A percentile compares a stretch with the other conserved stretches of the same genome.
phyloP scores from a whole-genome alignment of 2,329 filamentous ascomycete genomes.

The Trematosphaeria pertusa region DNA sequence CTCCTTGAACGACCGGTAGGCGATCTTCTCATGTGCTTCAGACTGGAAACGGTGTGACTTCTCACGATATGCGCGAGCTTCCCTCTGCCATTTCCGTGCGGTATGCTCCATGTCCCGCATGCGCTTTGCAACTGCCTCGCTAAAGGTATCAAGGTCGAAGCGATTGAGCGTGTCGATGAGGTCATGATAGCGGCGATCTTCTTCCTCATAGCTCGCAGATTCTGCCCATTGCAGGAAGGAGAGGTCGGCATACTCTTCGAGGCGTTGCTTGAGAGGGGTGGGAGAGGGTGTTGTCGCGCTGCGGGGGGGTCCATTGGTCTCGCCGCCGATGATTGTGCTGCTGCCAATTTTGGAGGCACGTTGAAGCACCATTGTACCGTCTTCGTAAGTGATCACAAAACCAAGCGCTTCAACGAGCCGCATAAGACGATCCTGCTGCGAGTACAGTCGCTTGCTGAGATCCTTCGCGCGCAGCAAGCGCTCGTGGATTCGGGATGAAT shows the following conservation, averaged over 20 bases:
- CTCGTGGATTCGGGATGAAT: slow-evolving; percentile 66
- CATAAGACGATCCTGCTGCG: slow-evolving; percentile 82
- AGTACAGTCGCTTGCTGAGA: slow-evolving; percentile 80
- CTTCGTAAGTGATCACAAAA: slow-evolving; percentile 78
- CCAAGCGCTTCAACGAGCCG: slow-evolving; percentile 86
- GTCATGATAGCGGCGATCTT: slow-evolving; percentile 75
- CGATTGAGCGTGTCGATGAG: slow-evolving; percentile 76
- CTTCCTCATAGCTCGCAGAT: slow-evolving; percentile 67
- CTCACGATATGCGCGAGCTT: slow-evolving; percentile 85
- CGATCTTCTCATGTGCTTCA: slow-evolving; percentile 94
- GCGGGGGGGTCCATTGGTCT: slow-evolving; percentile 52
- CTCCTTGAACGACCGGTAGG: slow-evolving; percentile 94
- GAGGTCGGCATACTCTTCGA: slow-evolving; percentile 70
- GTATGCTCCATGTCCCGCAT: slow-evolving; percentile 93
- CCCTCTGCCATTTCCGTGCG: slow-evolving; percentile 90
- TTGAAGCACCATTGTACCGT: slow-evolving; percentile 76
- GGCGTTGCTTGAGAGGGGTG: slow-evolving; percentile 61
- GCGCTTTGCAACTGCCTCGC: slow-evolving; percentile 84
- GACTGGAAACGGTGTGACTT: slow-evolving; percentile 80
- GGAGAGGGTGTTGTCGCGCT: slow-evolving; percentile 63
- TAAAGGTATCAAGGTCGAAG: slow-evolving; percentile 85
- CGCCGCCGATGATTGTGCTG: slow-evolving; percentile 52
- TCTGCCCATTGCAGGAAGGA: slow-evolving; percentile 85
- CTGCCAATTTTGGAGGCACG: slow-evolving; percentile 66
- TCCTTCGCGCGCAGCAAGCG: slow-evolving; percentile 80